Evolutionary conservation across 148 eudicot genomes (phyloP), one percentile per base, ranked within the genome.

Genomic region (Oxyria digyna): DNA sequence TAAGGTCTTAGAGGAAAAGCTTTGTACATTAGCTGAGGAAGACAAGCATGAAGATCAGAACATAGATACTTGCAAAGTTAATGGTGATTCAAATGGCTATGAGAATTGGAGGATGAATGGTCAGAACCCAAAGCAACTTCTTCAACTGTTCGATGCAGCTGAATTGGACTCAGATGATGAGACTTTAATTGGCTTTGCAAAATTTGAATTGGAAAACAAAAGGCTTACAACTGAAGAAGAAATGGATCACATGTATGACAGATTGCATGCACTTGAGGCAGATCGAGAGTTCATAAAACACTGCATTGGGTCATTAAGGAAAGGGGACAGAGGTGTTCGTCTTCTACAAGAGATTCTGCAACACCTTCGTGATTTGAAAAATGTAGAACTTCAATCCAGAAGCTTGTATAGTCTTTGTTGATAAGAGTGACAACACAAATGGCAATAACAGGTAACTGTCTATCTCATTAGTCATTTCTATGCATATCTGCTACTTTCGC

Each of bases 341-440:
- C 89, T 92, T 72, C 93, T 92, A 43, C 87, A 87, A 72, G 97
- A 92, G 80, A 92, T 89, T 67, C 67, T 92, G 55, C 87, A 84
- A 37, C 96, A 92, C 78, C 77, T 92, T 38, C 90, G 87, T 5
- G 96, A 87, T 71, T 79, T 92, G 72, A 82, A 83, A 77, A 81
- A 77, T 27, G 94, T 89, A 18, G 94, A 93, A 71, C 71, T 75
- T 18, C 79, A 78, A 70, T 78, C 74, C 17, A 70, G 77, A 74
- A 78, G 55, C 23, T 1, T 69, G 2, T 54, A 54, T 2, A 20
- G 32, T 2, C 24, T 45, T 13, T 66, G 27, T 43, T 41, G 45
- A 66, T 64, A 18, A 23, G 24, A 38, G 18, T 38, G 37, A 40
- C 12, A 17, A 13, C 35, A 4, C 10, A 1, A 6, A 31, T 6